phyloP scores from a whole-genome alignment of 495 filamentous ascomycete genomes.

The Jackrogersella multiformis region DNA sequence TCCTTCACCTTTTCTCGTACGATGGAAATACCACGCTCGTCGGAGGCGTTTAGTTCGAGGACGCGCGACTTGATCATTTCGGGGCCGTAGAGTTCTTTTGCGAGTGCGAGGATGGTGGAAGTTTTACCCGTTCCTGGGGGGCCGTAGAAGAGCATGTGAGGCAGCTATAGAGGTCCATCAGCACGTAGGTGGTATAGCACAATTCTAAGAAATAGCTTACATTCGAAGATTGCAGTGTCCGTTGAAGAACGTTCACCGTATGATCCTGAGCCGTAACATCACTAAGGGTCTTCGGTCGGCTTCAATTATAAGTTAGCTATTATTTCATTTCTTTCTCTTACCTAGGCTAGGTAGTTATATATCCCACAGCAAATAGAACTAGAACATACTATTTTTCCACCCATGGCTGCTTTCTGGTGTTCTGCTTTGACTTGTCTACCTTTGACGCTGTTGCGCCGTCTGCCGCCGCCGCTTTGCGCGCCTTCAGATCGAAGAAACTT shows the following conservation, averaged over 20 bases:
- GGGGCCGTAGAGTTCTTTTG: conserved; percentile 96
- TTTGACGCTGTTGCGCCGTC: conserved; percentile 61
- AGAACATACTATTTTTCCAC: conserved; percentile 96
- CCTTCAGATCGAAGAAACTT: conserved; percentile 95
- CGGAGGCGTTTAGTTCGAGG: conserved; percentile 97
- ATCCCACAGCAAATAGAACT: conserved; percentile 32
- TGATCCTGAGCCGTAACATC: conserved; percentile 99
- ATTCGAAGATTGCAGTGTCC: conserved; percentile 94
- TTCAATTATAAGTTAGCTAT: conserved; percentile 51
- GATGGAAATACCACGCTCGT: conserved; percentile 96
- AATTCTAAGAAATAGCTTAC: conserved; percentile 54
- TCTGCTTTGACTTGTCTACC: conserved; percentile 64
- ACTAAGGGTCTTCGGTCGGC: conserved; percentile 89
- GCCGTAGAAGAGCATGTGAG: conserved; percentile 99
- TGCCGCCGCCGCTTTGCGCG: conserved; percentile 82
- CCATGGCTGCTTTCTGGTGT: conserved; percentile 83
- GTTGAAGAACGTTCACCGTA: conserved; percentile 88
- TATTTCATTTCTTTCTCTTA: neutral
- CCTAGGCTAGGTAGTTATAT: neutral
- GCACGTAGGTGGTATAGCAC: neutral
- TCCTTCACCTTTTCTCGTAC: conserved; percentile 99
- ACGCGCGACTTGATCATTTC: conserved; percentile 93
- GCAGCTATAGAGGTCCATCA: conserved; percentile 66
- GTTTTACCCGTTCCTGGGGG: conserved; percentile 98
- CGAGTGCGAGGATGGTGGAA: conserved; percentile 94